These are phyloP conservation scores for Alternaria dauci DNA, from an alignment of 2,329 filamentous ascomycete genomes.

Conservation along the genomic window DNA sequence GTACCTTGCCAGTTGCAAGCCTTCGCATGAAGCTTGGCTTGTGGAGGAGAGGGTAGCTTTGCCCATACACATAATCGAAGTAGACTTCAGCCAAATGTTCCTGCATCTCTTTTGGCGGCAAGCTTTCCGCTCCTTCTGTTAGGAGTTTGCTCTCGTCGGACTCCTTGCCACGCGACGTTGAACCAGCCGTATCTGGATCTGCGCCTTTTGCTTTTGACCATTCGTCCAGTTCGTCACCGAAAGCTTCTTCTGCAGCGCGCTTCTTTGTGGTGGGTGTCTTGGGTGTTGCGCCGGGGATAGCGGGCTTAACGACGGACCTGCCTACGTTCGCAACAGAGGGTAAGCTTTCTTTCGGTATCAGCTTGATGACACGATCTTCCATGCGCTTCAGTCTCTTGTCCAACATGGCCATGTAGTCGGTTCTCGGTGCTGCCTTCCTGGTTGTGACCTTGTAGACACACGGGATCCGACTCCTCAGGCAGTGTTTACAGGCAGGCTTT, in stretches of 20 bases:
- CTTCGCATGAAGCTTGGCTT: conserved; percentile 97
- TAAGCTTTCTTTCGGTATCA: conserved; percentile 86
- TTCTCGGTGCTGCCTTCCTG: conserved; percentile 89
- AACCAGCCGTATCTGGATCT: conserved; percentile 62
- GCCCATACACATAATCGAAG: conserved; percentile 94
- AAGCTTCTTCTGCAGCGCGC: conserved; percentile 84
- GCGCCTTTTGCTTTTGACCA: conserved; percentile 72
- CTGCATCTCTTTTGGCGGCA: conserved; percentile 87
- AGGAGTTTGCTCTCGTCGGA: conserved; percentile 79
- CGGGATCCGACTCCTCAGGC: conserved; percentile 86
- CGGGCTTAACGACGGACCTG: conserved; percentile 84
- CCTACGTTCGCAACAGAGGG: conserved; percentile 73
- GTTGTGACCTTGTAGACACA: conserved; percentile 98
- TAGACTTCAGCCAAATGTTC: conserved; percentile 94
- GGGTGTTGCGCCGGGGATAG: conserved; percentile 65
- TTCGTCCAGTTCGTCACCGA: conserved; percentile 79
- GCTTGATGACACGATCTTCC: conserved; percentile 97
- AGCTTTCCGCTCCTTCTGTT: conserved; percentile 79
- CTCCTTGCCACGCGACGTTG: conserved; percentile 57
- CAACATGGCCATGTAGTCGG: conserved; percentile 99
- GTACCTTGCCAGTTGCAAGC: conserved; percentile 78
- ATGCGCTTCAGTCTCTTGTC: conserved; percentile 95
- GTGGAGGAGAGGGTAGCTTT: conserved; percentile 92
- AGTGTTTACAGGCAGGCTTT: conserved; percentile 97
- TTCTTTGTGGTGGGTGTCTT: conserved; percentile 75